Percentiles rank a stretch among this genome's conserved stretches.
Conservation (phyloP, 345 rosid species). For the Populus tremula region DNA sequence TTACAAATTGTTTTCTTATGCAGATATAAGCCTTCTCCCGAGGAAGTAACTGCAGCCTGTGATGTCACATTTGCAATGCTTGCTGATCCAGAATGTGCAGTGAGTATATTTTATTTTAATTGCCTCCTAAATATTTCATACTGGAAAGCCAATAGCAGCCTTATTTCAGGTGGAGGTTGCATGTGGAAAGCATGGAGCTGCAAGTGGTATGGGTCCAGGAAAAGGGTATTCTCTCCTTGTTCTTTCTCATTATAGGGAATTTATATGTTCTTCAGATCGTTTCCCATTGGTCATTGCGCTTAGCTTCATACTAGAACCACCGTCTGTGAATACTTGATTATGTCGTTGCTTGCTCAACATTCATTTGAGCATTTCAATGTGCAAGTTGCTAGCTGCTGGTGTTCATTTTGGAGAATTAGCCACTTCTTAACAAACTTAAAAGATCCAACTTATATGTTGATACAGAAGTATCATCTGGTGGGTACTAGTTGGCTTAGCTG, state of each 20-base stretch:
- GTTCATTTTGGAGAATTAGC: not conserved
- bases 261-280: not conserved
- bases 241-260: slow-evolving; percentile 4
- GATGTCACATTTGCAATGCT: slow-evolving; percentile 93
- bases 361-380: not conserved
- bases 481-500: too few species aligned
- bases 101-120: slow-evolving; percentile 60
- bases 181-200: slow-evolving; percentile 79
- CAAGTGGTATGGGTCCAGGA: slow-evolving; percentile 68
- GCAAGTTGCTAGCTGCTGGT: not conserved
- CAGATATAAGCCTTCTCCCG: slow-evolving; percentile 76
- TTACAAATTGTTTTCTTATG: not conserved
- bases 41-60: slow-evolving; percentile 84
- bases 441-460: too few species aligned
- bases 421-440: not conserved
- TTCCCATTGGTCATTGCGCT: not conserved
- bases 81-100: slow-evolving; percentile 97
- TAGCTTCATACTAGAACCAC: not conserved
- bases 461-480: too few species aligned
- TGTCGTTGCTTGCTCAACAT: not conserved
- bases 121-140: not conserved
- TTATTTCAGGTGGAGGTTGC: slow-evolving; percentile 73
- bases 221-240: slow-evolving; percentile 58
- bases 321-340: not conserved
- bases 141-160: slow-evolving; percentile 17